Evolutionary conservation across 2,329 filamentous ascomycete genomes (phyloP).

Genomic region (Penicillium janthinellum): DNA sequence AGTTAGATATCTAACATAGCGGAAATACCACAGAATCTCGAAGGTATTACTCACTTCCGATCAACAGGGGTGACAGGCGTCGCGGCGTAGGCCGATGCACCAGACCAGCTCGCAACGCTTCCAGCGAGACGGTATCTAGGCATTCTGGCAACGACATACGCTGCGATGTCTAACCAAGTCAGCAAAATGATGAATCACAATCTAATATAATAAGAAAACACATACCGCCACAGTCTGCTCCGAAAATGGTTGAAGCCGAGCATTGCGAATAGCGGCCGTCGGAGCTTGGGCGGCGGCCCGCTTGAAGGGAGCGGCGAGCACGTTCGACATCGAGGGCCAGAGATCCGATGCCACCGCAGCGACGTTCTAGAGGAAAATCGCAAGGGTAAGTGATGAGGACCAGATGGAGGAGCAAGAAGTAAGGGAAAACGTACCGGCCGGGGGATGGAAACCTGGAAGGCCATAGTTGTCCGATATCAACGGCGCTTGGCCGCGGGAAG

Average conservation of each 20-base stretch:
- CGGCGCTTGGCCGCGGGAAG: slow-evolving; percentile 42
- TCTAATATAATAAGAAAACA: background rate
- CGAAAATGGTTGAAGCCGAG: slow-evolving; percentile 15
- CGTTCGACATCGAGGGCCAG: slow-evolving; percentile 47
- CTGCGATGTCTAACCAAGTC: slow-evolving; percentile 13
- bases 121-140: slow-evolving; percentile 29
- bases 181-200: background rate
- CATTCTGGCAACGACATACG: slow-evolving; percentile 29
- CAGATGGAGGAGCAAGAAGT: background rate
- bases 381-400: slow-evolving; percentile 15
- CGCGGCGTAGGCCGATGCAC: slow-evolving; percentile 22
- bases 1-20: background rate
- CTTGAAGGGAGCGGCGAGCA: slow-evolving; percentile 42
- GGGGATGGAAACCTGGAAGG: slow-evolving; percentile 53
- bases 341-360: slow-evolving; percentile 46
- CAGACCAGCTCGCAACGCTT: slow-evolving; percentile 27
- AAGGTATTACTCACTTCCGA: slow-evolving; percentile 20
- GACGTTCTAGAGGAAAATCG: slow-evolving; percentile 45
- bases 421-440: slow-evolving; percentile 45
- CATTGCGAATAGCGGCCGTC: slow-evolving; percentile 14
- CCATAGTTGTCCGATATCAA: slow-evolving; percentile 48
- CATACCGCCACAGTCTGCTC: slow-evolving; percentile 28
- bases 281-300: slow-evolving; percentile 29
- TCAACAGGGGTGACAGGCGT: slow-evolving; percentile 21
- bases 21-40: background rate